phyloP scores from a whole-genome alignment of 768 basidiomycete genomes.

The Chiua virens region DNA sequence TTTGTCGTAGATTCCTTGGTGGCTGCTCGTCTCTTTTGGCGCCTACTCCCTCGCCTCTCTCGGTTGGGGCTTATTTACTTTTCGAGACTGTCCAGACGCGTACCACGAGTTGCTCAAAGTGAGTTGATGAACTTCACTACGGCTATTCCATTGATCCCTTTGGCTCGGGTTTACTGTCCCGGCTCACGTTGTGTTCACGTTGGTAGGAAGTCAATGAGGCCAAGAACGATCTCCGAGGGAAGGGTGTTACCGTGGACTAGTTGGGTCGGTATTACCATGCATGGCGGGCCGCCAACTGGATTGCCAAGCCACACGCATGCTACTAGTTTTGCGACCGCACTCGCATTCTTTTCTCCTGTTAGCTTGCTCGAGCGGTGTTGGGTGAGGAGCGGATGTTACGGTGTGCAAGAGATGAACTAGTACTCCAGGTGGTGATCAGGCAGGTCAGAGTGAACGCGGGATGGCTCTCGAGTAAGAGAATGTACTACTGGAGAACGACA shows the following conservation, averaged over 20 bases:
- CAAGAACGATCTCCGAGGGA: constrained; percentile 56
- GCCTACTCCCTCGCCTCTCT: constrained; percentile 77
- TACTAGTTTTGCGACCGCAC: no score
- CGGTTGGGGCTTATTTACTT: constrained; percentile 71
- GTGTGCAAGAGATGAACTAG: no score
- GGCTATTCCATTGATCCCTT: background rate
- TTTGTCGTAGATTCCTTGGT: constrained; percentile 69
- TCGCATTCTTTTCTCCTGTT: no score
- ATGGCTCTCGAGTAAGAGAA: no score
- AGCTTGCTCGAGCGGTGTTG: no score
- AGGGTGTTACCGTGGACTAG: constrained; percentile 61
- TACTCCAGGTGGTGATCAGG: no score
- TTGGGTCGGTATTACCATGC: no score
- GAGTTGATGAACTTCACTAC: background rate
- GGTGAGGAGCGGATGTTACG: no score
- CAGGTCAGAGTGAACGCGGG: no score
- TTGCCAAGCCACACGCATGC: no score
- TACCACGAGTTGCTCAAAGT: constrained; percentile 68
- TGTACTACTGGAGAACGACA: no score
- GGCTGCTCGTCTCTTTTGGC: constrained; percentile 77
- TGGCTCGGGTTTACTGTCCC: background rate
- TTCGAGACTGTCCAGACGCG: constrained; percentile 78
- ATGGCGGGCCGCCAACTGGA: no score
- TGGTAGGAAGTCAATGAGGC: constrained; percentile 59
- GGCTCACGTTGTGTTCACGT: background rate